Evolutionary conservation across 2,329 filamentous ascomycete genomes (phyloP).

Genomic region (Nothophaeocryptopus gaeumannii): DNA sequence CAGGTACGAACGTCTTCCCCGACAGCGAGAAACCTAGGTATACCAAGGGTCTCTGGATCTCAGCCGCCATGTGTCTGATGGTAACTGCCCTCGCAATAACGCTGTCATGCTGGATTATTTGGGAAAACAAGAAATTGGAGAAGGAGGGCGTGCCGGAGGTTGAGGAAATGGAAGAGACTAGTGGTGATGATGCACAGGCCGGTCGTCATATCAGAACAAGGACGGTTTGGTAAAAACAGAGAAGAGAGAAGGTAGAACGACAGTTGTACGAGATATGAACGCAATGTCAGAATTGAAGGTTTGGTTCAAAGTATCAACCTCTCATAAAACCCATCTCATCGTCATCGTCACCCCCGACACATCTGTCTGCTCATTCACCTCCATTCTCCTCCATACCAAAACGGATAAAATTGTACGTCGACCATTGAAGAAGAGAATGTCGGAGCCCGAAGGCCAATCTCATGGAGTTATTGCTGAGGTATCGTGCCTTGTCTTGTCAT

Average conservation of each 20-base stretch:
- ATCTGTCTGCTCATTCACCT: background rate
- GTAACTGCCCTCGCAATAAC: conserved; percentile 55
- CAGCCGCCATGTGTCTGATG: conserved; percentile 61
- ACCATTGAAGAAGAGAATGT: background rate
- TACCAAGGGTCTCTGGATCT: conserved; percentile 58
- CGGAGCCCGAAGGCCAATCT: background rate
- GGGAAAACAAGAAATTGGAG: conserved; percentile 62
- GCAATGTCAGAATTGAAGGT: background rate
- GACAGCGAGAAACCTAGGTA: conserved; percentile 46
- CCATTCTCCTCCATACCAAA: no score
- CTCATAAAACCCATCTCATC: background rate
- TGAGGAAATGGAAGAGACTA: conserved; percentile 25
- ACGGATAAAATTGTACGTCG: background rate
- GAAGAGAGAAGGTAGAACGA: background rate
- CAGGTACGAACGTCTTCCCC: conserved; percentile 56
- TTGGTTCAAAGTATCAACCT: conserved; percentile 8
- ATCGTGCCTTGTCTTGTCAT: no score
- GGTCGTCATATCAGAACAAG: conserved; percentile 10
- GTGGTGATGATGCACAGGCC: conserved; percentile 2
- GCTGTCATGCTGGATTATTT: conserved; percentile 54
- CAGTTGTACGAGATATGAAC: background rate
- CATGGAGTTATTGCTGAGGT: conserved; percentile 1
- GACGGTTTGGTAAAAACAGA: conserved; percentile 8
- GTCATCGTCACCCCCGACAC: background rate
- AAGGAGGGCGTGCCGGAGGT: conserved; percentile 36